Percentiles rank a stretch among this genome's conserved stretches.
Conservation (phyloP, 139 green algal genomes). For the Chlamydomonas applanata region DNA sequence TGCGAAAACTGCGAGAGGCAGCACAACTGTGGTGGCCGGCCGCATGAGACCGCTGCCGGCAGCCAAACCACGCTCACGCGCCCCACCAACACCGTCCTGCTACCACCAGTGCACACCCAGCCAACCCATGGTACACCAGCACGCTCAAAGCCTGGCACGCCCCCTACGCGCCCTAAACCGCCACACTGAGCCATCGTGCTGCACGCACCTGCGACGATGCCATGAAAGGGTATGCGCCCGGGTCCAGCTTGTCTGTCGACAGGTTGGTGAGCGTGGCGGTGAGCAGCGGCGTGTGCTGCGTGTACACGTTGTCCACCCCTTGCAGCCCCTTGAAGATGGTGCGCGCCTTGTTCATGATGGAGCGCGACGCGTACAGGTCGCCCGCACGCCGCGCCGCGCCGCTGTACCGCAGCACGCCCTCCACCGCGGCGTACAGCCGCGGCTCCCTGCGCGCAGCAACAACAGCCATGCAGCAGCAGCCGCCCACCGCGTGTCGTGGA, state of each 20-base stretch:
- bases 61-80: too few relatives aligned
- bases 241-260: constrained; percentile 63
- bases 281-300: constrained; percentile 89
- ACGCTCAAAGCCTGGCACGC: too few relatives aligned
- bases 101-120: too few relatives aligned
- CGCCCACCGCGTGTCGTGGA: too few relatives aligned
- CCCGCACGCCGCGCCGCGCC: constrained; percentile 51
- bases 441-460: constrained; percentile 28
- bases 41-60: background rate
- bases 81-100: background rate
- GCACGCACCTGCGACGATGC: constrained; percentile 11
- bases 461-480: background rate
- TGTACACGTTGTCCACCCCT: constrained; percentile 92
- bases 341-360: constrained; percentile 70
- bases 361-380: constrained; percentile 84
- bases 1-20: too few relatives aligned
- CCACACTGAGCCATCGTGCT: background rate
- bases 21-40: too few relatives aligned
- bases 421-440: constrained; percentile 19
- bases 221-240: constrained; percentile 75
- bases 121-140: too few relatives aligned
- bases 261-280: constrained; percentile 73
- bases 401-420: constrained; percentile 30
- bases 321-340: constrained; percentile 67
- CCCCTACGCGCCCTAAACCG: too few relatives aligned